Conservation (phyloP, 2,329 filamentous ascomycete species). For the Fusarium marasasianum region DNA sequence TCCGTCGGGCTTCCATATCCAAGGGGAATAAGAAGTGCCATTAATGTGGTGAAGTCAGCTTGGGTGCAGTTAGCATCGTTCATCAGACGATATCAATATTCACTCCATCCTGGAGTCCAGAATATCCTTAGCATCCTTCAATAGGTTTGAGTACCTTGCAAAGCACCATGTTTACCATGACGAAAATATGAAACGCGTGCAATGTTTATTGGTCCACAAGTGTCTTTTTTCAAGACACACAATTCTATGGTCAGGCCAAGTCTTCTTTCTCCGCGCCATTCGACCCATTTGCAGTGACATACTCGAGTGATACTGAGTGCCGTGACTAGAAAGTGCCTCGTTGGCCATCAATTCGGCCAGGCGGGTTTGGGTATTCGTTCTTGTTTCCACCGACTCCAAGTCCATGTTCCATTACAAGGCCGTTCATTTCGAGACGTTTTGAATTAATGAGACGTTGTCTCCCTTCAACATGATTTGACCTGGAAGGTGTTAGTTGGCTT, state of each 20-base stretch:
- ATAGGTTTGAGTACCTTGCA: background rate
- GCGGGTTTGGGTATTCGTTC: slow-evolving; percentile 32
- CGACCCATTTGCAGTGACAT: slow-evolving; percentile 8
- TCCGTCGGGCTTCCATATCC: background rate
- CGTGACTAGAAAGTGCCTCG: slow-evolving; percentile 26
- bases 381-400: slow-evolving; percentile 11
- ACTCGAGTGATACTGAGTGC: slow-evolving; percentile 13
- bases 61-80: background rate
- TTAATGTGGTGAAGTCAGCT: background rate
- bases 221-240: slow-evolving; percentile 20
- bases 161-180: background rate
- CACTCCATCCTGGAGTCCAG: background rate
- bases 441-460: slow-evolving; percentile 87
- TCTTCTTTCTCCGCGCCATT: slow-evolving; percentile 7
- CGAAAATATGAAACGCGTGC: background rate
- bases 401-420: background rate
- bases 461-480: slow-evolving; percentile 88
- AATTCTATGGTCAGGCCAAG: slow-evolving; percentile 14
- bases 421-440: slow-evolving; percentile 54
- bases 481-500: slow-evolving; percentile 47
- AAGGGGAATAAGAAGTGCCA: background rate
- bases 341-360: slow-evolving; percentile 17
- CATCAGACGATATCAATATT: background rate
- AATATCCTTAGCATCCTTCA: background rate
- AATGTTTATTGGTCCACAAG: slow-evolving; percentile 23